A percentile compares a stretch with the other conserved stretches of the same genome.
phyloP scores from a whole-genome alignment of 106 monocot genomes.

The Dendrobium officinale region DNA sequence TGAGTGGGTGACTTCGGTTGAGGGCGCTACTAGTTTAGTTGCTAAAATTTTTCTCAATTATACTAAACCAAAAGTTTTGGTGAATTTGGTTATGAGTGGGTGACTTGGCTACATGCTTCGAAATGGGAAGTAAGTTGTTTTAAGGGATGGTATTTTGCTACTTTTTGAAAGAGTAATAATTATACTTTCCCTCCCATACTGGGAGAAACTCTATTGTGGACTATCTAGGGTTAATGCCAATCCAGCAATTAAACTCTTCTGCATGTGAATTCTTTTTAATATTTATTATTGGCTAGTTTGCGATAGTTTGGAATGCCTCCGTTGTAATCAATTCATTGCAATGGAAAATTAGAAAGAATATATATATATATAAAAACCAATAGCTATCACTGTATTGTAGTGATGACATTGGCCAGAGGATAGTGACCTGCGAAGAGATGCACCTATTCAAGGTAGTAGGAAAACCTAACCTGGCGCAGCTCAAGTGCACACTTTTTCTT shows the following conservation, averaged over 20 bases:
- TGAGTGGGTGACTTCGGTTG: background rate
- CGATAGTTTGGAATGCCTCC: background rate
- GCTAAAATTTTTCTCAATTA: background rate
- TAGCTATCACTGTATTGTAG: no score
- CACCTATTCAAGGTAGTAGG: no score
- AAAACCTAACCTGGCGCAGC: no score
- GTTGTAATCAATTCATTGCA: no score
- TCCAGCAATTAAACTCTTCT: background rate
- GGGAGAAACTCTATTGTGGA: background rate
- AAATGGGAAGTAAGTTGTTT: background rate
- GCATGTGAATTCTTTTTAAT: background rate
- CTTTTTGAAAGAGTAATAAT: background rate
- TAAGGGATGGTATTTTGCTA: background rate
- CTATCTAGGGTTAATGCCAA: background rate
- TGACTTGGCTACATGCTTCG: background rate
- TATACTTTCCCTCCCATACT: background rate
- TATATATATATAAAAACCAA: no score
- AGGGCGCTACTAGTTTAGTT: background rate
- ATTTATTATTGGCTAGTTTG: background rate
- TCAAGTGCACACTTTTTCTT: no score
- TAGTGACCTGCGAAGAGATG: no score
- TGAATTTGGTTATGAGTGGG: background rate
- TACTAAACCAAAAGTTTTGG: background rate
- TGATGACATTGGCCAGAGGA: no score
- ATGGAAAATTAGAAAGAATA: no score